Percentiles rank a stretch among this genome's conserved stretches.
These are phyloP conservation scores for Holtermanniella nyarrowii DNA, from an alignment of 768 basidiomycete species.

Conservation along the genomic window DNA sequence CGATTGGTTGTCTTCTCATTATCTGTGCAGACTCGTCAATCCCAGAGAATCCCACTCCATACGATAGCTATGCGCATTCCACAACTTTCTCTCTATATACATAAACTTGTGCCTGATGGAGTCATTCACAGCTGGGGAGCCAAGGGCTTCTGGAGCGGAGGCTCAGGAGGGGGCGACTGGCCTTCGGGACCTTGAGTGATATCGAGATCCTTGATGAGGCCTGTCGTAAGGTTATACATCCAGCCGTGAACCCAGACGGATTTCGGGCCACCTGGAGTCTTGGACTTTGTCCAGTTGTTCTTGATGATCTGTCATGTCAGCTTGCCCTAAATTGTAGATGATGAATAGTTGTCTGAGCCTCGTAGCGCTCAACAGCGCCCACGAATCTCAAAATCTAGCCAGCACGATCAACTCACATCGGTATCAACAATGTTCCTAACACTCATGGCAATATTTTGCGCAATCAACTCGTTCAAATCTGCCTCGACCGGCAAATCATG, in stretches of 20 bases:
- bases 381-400: not conserved
- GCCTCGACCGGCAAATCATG: conserved; percentile 29
- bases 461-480: conserved; percentile 32
- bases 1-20: too few relatives aligned
- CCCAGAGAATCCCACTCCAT: too few relatives aligned
- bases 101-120: not conserved
- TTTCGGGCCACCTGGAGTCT: conserved; percentile 16
- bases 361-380: not conserved
- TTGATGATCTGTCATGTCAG: conserved; percentile 34
- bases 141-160: not conserved
- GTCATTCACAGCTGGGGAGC: not conserved
- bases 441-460: conserved; percentile 32
- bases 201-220: conserved; percentile 28
- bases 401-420: conserved; percentile 24
- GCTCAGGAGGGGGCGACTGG: not conserved
- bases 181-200: conserved; percentile 17
- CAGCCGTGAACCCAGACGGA: conserved; percentile 34
- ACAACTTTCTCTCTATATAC: too few relatives aligned
- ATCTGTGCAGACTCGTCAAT: too few relatives aligned
- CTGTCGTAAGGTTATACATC: conserved; percentile 34
- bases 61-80: too few relatives aligned
- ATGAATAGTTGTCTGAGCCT: not conserved
- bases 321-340: conserved; percentile 31
- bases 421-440: conserved; percentile 38
- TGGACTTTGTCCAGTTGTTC: conserved; percentile 18